Base-by-base conservation (phyloP, 1,139 yeast genomes). In the Taphrina populina region DNA sequence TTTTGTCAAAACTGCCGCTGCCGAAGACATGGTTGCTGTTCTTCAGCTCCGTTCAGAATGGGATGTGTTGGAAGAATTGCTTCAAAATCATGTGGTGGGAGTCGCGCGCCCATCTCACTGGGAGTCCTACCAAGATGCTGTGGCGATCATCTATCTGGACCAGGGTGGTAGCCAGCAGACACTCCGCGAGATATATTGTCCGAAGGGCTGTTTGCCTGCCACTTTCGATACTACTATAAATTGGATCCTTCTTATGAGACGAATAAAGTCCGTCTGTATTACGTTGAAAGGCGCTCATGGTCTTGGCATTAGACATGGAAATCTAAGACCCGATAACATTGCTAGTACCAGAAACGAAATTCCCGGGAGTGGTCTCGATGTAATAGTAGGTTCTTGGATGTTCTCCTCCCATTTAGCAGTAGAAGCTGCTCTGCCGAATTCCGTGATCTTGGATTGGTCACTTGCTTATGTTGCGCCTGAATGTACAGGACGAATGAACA, bases 401-500 rank as follows among this genome's bases (percentile, higher is more conserved):
- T 49, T 15, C 32, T 34, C 54, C 2, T 49, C 54, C 7, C 45
- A 33, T 10, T 32, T 49, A 5, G 46, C 46, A 5, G 32, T 32
- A 5, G 57, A 53, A 15, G n/a, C 33, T 26, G 29, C 45, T 10
- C 27, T 30, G n/a, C 20, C 29, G 4, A 27, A 21, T 10, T 17
- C 56, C 6, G 34, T 35, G 7, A 29, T 53, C 5, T 40, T 53
- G 21, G 36, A 53, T 19, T 24, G 40, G 8, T 45, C 52, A 4
- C 20, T 53, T 26, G 17, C 45, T n/a, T 53, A 53, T 17, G 36
- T 53, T 17, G 57, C 57, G 2, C 57, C 57, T 7, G 57, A 53
- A 33, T 44, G 49, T 13, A 53, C 57, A 5, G 57, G 57, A 19
- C 36, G 57, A 17, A 53, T 45, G 52, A 45, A 45, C 21, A 26